Evolutionary conservation across 2,329 filamentous ascomycete species (phyloP).

Genomic region (Colletotrichum salicis): DNA sequence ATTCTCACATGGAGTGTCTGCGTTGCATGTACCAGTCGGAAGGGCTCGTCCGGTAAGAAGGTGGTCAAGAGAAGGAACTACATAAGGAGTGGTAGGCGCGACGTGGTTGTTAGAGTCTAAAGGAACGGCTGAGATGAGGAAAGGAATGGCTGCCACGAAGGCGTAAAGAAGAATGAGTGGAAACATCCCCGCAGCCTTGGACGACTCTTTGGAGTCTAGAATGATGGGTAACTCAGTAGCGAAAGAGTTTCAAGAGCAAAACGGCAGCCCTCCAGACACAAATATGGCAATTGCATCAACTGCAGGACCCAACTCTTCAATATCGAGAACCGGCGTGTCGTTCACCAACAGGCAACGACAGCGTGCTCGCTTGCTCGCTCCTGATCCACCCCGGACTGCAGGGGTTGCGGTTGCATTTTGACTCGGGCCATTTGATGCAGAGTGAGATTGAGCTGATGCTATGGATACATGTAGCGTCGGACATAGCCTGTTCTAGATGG

Average conservation of each 20-base stretch:
- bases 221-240: background rate
- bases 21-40: constrained; percentile 26
- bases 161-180: background rate
- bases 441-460: background rate
- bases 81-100: background rate
- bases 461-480: background rate
- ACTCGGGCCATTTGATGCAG: background rate
- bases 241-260: background rate
- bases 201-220: background rate
- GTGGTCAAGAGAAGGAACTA: background rate
- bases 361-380: background rate
- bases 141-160: background rate
- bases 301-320: background rate
- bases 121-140: background rate
- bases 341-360: background rate
- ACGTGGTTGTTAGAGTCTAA: background rate
- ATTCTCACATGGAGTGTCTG: constrained; percentile 35
- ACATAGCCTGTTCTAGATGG: background rate
- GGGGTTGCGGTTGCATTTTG: background rate
- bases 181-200: background rate
- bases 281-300: background rate
- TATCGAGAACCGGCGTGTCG: background rate
- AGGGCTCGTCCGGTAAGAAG: background rate
- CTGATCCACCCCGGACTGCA: background rate
- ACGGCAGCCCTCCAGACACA: background rate